These are phyloP conservation scores for Bathelium albidoporum DNA, from an alignment of 495 filamentous ascomycete species.

Conservation along the genomic window DNA sequence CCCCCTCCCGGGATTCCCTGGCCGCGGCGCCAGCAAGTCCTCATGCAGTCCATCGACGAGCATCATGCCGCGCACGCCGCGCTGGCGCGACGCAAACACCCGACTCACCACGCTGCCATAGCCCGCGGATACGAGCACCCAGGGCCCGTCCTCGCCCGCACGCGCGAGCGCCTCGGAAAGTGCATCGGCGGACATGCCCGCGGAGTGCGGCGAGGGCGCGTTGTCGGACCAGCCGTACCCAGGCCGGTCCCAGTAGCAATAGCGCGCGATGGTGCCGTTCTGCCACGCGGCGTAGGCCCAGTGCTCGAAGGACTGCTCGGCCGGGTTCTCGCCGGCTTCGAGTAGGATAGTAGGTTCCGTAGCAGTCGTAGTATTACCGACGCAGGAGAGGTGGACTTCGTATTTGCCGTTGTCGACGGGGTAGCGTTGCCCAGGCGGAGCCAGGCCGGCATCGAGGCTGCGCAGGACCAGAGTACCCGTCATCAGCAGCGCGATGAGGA, in stretches of 20 bases:
- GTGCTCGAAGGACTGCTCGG: slow-evolving; percentile 64
- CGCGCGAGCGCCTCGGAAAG: slow-evolving; percentile 73
- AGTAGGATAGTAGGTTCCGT: slow-evolving; percentile 74
- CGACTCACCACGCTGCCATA: slow-evolving; percentile 78
- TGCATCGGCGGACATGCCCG: slow-evolving; percentile 77
- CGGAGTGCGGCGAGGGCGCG: slow-evolving; percentile 84
- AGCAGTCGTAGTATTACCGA: slow-evolving; percentile 49
- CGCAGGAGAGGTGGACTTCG: slow-evolving; percentile 72
- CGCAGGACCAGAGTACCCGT: slow-evolving; percentile 70
- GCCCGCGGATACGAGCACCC: slow-evolving; percentile 62
- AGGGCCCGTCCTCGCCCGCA: slow-evolving; percentile 76
- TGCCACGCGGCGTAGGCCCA: slow-evolving; percentile 55
- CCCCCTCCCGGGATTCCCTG: slow-evolving; percentile 58
- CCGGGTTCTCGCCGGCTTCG: slow-evolving; percentile 68
- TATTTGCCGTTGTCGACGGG: slow-evolving; percentile 75
- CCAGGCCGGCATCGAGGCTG: slow-evolving; percentile 60
- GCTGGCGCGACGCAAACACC: slow-evolving; percentile 75
- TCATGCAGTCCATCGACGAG: slow-evolving; percentile 84
- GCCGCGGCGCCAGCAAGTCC: slow-evolving; percentile 56
- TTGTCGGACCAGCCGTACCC: slow-evolving; percentile 87
- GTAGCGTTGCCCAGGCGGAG: slow-evolving; percentile 59
- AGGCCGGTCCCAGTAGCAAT: slow-evolving; percentile 93
- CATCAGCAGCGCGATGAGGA: slow-evolving; percentile 56
- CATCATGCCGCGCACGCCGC: slow-evolving; percentile 64
- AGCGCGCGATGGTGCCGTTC: slow-evolving; percentile 69